Percentiles rank a stretch among this genome's conserved stretches.
These are phyloP conservation scores for Tylopilus cervinicoccineus DNA, from an alignment of 768 basidiomycete genomes.

Conservation along the genomic window DNA sequence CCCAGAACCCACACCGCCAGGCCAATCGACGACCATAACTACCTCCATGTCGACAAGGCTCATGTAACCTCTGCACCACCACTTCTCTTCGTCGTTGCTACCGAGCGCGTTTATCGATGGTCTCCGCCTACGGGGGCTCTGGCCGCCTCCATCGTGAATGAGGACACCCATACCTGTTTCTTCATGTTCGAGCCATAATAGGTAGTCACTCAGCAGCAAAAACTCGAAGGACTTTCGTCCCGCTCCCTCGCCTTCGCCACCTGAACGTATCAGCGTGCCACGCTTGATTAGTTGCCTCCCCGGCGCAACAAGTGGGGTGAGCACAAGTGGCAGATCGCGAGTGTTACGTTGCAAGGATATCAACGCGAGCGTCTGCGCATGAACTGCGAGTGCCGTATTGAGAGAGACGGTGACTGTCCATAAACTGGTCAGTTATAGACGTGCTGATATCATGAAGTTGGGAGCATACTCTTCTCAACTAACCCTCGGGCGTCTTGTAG, in stretches of 20 bases:
- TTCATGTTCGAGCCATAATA: conserved; percentile 69
- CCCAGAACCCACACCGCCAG: conserved; percentile 9
- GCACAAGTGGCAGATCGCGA: conserved; percentile 66
- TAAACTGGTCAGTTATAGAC: conserved; percentile 8
- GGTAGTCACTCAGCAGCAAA: conserved; percentile 76
- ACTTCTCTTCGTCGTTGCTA: conserved; percentile 55
- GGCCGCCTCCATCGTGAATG: conserved; percentile 14
- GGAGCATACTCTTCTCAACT: conserved; percentile 68
- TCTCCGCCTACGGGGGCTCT: conserved; percentile 17
- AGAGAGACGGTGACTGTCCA: conserved; percentile 67
- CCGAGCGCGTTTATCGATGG: conserved; percentile 19
- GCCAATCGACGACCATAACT: conserved; percentile 43
- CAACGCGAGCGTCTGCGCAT: conserved; percentile 70
- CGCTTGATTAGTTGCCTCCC: conserved; percentile 77
- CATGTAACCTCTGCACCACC: conserved; percentile 67
- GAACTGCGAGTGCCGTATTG: conserved; percentile 74
- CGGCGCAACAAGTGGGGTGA: conserved; percentile 75
- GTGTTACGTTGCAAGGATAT: conserved; percentile 79
- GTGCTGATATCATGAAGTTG: not conserved
- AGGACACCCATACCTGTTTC: conserved; percentile 31
- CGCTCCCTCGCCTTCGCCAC: conserved; percentile 40
- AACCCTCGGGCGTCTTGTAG: conserved; percentile 58
- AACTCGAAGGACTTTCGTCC: conserved; percentile 53
- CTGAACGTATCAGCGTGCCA: conserved; percentile 51
- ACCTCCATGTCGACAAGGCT: conserved; percentile 76